phyloP scores from a whole-genome alignment of 805 yeast genomes.

The Ogataea methanolica region DNA sequence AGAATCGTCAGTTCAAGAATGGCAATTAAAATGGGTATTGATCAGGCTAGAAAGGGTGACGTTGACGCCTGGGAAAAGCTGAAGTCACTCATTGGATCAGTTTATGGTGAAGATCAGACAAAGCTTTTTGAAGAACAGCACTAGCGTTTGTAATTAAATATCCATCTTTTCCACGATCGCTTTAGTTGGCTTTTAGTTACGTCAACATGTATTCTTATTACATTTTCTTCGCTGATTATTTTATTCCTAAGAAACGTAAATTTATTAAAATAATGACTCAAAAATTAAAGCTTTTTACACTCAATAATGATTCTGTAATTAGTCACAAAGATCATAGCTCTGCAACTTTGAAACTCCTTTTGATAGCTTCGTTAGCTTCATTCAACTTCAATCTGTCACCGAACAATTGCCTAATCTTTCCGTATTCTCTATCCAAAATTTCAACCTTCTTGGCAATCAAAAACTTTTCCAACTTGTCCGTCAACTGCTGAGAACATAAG shows the following conservation, averaged over 20 bases:
- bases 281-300: too few species aligned
- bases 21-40: constrained; percentile 22
- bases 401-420: constrained; percentile 15
- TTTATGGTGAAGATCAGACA: constrained; percentile 36
- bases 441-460: constrained; percentile 18
- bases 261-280: too few species aligned
- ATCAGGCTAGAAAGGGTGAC: constrained; percentile 16
- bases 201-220: too few species aligned
- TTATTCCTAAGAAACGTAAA: too few species aligned
- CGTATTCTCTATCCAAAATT: constrained; percentile 19
- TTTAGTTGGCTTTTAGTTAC: background rate
- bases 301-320: too few species aligned
- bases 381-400: constrained; percentile 24
- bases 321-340: background rate
- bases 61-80: constrained; percentile 35
- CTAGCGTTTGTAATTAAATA: background rate
- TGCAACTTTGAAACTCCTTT: background rate
- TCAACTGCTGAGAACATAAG: constrained; percentile 16
- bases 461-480: constrained; percentile 15
- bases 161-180: background rate
- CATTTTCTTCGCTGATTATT: too few species aligned
- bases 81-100: constrained; percentile 48
- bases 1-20: constrained; percentile 28
- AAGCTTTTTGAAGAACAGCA: constrained; percentile 19
- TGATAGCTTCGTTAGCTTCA: constrained; percentile 19